Evolutionary conservation across 345 rosid species (phyloP).

Genomic region (Gossypium anomalum): DNA sequence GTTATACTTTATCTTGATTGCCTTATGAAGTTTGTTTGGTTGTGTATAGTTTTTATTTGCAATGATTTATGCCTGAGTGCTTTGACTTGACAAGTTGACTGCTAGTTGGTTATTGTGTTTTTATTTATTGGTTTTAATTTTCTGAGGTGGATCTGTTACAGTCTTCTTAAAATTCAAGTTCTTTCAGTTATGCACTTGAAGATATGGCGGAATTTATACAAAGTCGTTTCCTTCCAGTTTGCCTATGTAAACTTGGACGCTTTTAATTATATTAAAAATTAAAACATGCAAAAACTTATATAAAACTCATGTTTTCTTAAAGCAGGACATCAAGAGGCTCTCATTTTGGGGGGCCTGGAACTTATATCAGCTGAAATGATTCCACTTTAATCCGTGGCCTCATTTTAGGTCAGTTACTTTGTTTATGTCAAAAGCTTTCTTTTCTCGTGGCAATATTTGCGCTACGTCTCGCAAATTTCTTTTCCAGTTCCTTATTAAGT

Average conservation of each 20-base stretch:
- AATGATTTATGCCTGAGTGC: constrained; percentile 1
- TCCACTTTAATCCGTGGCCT: constrained; percentile 97
- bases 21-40: constrained; percentile 9
- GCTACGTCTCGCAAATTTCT: constrained; percentile 51
- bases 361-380: constrained; percentile 96
- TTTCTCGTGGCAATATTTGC: constrained; percentile 51
- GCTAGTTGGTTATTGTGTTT: constrained; percentile 14
- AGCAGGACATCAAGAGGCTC: constrained; percentile 98
- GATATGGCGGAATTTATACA: constrained; percentile 35
- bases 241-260: constrained; percentile 60
- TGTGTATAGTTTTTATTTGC: constrained; percentile 1
- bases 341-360: constrained; percentile 96
- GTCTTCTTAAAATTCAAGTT: constrained; percentile 25
- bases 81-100: constrained; percentile 29
- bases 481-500: constrained; percentile 42
- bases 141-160: constrained; percentile 23
- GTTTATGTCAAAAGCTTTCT: constrained; percentile 61
- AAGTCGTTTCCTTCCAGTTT: constrained; percentile 63
- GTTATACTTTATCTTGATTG: constrained; percentile 6
- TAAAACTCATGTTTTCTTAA: constrained; percentile 91
- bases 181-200: constrained; percentile 43
- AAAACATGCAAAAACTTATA: constrained; percentile 77
- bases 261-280: constrained; percentile 38
- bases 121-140: not conserved
- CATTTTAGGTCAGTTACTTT: constrained; percentile 98